These are phyloP conservation scores for Pleurotus platypus DNA, from an alignment of 768 basidiomycete species.

Conservation along the genomic window DNA sequence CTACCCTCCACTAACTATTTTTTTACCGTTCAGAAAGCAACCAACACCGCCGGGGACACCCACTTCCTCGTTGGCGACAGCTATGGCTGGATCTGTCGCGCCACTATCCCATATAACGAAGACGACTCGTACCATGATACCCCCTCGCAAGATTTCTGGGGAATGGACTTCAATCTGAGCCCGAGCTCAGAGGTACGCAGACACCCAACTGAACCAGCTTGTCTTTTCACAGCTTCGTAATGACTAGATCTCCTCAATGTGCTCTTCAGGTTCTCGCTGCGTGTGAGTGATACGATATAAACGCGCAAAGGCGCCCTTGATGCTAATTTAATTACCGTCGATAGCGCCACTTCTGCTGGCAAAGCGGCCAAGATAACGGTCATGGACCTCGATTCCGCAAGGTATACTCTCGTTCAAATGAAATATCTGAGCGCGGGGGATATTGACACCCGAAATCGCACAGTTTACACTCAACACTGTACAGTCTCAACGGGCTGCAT, in stretches of 20 bases:
- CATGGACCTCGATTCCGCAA: constrained; percentile 34
- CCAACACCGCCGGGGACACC: constrained; percentile 23
- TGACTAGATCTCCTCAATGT: constrained; percentile 49
- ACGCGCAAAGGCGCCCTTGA: not conserved
- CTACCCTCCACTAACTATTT: not conserved
- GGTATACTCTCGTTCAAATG: constrained; percentile 21
- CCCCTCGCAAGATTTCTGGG: constrained; percentile 32
- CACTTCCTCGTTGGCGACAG: constrained; percentile 48
- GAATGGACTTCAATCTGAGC: constrained; percentile 38
- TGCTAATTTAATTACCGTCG: not conserved
- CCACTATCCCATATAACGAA: constrained; percentile 12
- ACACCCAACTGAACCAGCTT: too few species aligned
- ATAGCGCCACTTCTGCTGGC: constrained; percentile 57
- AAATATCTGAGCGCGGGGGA: too few species aligned
- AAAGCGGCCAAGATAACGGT: constrained; percentile 47
- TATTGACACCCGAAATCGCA: too few species aligned
- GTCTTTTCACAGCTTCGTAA: too few species aligned
- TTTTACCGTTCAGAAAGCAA: constrained; percentile 22
- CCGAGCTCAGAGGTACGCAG: constrained; percentile 30
- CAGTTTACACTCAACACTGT: constrained; percentile 27
- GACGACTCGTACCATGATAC: constrained; percentile 9
- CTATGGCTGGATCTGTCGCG: constrained; percentile 48
- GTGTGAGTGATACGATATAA: constrained; percentile 34
- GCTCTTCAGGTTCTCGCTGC: constrained; percentile 39
- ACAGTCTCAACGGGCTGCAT: constrained; percentile 35